A percentile compares a stretch with the other conserved stretches of the same genome.
Conservation (phyloP, 768 basidiomycete species). For the Tubosaeta sp. region DNA sequence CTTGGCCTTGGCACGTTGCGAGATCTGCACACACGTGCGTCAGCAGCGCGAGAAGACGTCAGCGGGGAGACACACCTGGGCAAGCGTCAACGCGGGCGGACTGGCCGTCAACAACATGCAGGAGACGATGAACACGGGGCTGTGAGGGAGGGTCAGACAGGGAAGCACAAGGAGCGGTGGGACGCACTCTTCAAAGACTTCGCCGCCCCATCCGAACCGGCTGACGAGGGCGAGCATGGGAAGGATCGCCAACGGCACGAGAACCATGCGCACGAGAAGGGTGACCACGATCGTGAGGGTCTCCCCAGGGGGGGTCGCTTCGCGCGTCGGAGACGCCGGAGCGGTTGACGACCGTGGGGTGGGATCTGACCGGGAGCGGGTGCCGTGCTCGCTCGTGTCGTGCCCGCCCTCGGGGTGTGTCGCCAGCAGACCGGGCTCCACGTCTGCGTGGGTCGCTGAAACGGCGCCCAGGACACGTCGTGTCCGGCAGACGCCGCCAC, state of each 20-base stretch:
- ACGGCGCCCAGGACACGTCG: neutral
- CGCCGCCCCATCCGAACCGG: constrained; percentile 35
- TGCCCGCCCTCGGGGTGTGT: constrained; percentile 3
- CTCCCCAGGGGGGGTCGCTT: constrained; percentile 53
- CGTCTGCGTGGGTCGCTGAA: neutral
- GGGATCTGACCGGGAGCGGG: neutral
- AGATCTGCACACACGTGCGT: constrained; percentile 13
- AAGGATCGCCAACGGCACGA: constrained; percentile 74
- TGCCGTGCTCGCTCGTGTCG: neutral
- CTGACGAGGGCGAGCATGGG: constrained; percentile 70
- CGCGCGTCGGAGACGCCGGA: neutral
- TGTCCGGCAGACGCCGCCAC: neutral
- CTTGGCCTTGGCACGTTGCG: constrained; percentile 12
- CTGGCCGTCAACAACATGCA: constrained; percentile 79
- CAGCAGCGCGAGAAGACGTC: neutral
- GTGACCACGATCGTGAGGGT: constrained; percentile 79
- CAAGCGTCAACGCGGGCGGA: constrained; percentile 74
- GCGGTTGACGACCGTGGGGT: neutral
- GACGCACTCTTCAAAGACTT: constrained; percentile 66
- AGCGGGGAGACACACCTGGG: constrained; percentile 40
- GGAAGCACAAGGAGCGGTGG: neutral
- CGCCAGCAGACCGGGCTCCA: constrained; percentile 6
- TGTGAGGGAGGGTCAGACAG: constrained; percentile 25
- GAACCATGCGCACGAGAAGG: constrained; percentile 80
- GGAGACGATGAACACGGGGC: constrained; percentile 84